Evolutionary conservation across 768 basidiomycete species (phyloP).

Genomic region (Mycena epipterygia): DNA sequence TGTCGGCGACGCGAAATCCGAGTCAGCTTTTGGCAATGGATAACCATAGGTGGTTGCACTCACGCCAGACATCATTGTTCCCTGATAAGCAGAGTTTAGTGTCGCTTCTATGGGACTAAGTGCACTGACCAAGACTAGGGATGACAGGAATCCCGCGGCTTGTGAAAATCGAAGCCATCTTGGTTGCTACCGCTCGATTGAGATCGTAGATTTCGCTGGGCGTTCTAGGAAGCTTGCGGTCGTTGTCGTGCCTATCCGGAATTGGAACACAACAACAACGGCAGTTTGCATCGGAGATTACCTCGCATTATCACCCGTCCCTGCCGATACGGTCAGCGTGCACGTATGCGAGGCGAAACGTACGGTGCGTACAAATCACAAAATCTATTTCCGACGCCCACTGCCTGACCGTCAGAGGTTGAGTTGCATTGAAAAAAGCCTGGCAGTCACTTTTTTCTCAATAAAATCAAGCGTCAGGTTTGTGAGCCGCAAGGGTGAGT

Average conservation of each 20-base stretch:
- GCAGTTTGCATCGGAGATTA: conserved; percentile 38
- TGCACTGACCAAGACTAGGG: conserved; percentile 76
- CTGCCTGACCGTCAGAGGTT: not conserved
- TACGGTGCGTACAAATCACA: not conserved
- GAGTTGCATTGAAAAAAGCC: not conserved
- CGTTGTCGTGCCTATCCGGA: conserved; percentile 83
- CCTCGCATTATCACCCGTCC: conserved; percentile 87
- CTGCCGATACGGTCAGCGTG: conserved; percentile 47
- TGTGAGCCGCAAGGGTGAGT: conserved; percentile 83
- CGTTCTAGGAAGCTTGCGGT: conserved; percentile 84
- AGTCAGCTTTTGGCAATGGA: not conserved
- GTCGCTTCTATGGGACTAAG: not conserved
- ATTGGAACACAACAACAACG: not conserved
- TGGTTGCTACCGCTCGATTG: conserved; percentile 75
- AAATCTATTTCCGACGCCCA: conserved; percentile 63
- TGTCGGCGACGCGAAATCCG: conserved; percentile 40
- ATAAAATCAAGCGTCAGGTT: conserved; percentile 88
- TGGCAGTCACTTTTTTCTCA: conserved; percentile 60
- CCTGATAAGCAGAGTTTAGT: conserved; percentile 56
- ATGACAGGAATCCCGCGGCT: conserved; percentile 82
- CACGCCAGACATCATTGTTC: conserved; percentile 94
- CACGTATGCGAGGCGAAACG: not conserved
- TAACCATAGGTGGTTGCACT: conserved; percentile 43
- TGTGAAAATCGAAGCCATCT: conserved; percentile 82
- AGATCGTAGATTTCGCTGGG: conserved; percentile 82